Evolutionary conservation across 2,329 filamentous ascomycete genomes (phyloP).

Genomic region (Metarhizium guizhouense): DNA sequence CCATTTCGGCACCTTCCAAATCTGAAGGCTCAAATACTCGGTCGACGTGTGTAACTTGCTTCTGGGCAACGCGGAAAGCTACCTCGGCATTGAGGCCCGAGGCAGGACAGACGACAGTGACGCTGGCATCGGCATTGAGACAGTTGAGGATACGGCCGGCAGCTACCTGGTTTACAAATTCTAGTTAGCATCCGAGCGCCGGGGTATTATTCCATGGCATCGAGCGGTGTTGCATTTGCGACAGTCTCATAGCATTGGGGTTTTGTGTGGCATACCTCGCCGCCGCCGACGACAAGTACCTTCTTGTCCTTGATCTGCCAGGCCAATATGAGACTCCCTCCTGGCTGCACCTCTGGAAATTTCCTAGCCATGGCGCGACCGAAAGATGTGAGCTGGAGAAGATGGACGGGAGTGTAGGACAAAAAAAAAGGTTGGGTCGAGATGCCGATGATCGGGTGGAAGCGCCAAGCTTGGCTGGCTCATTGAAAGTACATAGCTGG

Average conservation of each 20-base stretch:
- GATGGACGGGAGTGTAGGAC: too few relatives aligned
- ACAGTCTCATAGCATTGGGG: background rate
- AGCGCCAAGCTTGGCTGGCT: background rate
- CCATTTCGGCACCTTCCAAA: slow-evolving; percentile 75
- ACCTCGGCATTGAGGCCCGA: slow-evolving; percentile 84
- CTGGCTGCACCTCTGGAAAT: slow-evolving; percentile 78
- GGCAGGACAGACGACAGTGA: slow-evolving; percentile 75
- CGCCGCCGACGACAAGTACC: slow-evolving; percentile 88
- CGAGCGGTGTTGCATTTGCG: background rate
- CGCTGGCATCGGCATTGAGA: slow-evolving; percentile 86
- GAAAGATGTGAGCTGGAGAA: slow-evolving; percentile 10
- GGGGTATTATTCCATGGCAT: slow-evolving; percentile 5
- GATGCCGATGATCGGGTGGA: slow-evolving; percentile 1
- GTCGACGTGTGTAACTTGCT: slow-evolving; percentile 72
- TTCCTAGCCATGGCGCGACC: slow-evolving; percentile 27
- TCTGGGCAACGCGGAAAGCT: slow-evolving; percentile 64
- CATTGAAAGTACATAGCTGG: too few relatives aligned
- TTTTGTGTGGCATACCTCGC: slow-evolving; percentile 57
- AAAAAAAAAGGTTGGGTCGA: background rate
- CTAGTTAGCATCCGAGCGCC: slow-evolving; percentile 8
- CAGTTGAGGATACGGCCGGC: slow-evolving; percentile 89
- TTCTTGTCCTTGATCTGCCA: slow-evolving; percentile 90
- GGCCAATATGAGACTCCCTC: slow-evolving; percentile 86
- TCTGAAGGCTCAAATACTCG: slow-evolving; percentile 81
- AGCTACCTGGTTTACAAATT: slow-evolving; percentile 58